Percentiles rank a stretch among this genome's conserved stretches.
Conservation (phyloP, 192 early-diverging fungal genomes). For the Podila minutissima region DNA sequence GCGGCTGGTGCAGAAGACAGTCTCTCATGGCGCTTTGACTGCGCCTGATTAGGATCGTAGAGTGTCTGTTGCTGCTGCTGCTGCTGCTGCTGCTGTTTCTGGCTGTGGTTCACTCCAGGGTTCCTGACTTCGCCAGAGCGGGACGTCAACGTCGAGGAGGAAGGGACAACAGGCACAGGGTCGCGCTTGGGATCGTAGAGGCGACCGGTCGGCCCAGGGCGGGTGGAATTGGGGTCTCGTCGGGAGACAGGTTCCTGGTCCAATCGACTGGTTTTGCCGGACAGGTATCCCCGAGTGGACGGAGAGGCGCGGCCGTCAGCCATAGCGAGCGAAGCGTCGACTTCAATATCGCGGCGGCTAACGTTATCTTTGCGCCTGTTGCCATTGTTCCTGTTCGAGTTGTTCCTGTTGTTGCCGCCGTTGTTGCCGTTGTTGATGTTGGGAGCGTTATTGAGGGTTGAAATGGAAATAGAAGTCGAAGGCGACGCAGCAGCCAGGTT, state of each 20-base stretch:
- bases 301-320: background rate
- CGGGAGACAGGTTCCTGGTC: slow-evolving; percentile 16
- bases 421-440: background rate
- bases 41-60: slow-evolving; percentile 37
- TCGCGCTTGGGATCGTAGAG: slow-evolving; percentile 46
- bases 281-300: slow-evolving; percentile 12
- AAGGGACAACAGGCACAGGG: slow-evolving; percentile 34
- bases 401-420: background rate
- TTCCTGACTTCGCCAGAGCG: slow-evolving; percentile 15
- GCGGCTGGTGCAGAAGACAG: slow-evolving; percentile 17
- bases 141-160: background rate
- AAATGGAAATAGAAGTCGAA: background rate
- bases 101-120: background rate
- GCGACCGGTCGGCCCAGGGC: slow-evolving; percentile 6
- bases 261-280: slow-evolving; percentile 6
- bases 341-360: background rate
- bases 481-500: background rate
- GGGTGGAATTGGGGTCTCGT: slow-evolving; percentile 13
- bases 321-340: background rate
- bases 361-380: slow-evolving; percentile 1
- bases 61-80: slow-evolving; percentile 9
- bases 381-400: background rate
- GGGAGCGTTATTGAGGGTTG: background rate
- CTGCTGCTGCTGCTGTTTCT: slow-evolving; percentile 13
- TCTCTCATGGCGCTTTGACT: background rate